A percentile compares a stretch with the other conserved stretches of the same genome.
These are phyloP conservation scores for Petrea volubilis DNA, from an alignment of 257 asterid species.

Conservation along the genomic window DNA sequence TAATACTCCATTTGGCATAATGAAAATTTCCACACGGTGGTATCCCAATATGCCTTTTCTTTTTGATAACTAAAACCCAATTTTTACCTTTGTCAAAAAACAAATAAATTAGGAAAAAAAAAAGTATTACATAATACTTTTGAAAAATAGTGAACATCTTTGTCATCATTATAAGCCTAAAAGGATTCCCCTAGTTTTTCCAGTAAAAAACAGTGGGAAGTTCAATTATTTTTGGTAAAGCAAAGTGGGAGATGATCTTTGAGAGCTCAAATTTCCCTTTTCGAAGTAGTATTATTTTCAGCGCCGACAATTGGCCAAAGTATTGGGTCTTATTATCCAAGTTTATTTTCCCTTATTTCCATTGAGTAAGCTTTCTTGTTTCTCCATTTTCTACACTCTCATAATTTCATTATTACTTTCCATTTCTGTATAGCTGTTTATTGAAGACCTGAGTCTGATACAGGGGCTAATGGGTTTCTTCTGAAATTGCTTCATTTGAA, in stretches of 20 bases:
- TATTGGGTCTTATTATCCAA: slow-evolving; percentile 8
- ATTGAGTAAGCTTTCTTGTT: slow-evolving; percentile 32
- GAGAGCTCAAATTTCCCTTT: slow-evolving; percentile 5
- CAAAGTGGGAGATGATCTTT: neutral
- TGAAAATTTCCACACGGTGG: no score
- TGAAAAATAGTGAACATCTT: neutral
- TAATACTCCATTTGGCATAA: no score
- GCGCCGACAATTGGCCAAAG: slow-evolving; percentile 21
- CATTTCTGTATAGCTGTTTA: neutral
- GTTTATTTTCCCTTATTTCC: slow-evolving; percentile 3
- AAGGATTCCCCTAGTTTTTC: neutral
- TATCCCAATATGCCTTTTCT: no score
- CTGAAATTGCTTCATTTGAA: slow-evolving; percentile 4
- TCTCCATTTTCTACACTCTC: slow-evolving; percentile 1
- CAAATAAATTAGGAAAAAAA: no score
- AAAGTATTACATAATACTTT: neutral
- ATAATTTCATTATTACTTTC: neutral
- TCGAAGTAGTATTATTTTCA: neutral
- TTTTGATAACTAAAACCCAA: no score
- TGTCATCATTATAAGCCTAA: neutral
- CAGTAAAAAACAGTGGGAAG: neutral
- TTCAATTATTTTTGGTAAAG: neutral
- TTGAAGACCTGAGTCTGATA: neutral
- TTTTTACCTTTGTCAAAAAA: no score
- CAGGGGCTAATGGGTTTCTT: neutral